Conservation (phyloP, 352 stramenopile genomes). For the Poterioochromonas sp. region DNA sequence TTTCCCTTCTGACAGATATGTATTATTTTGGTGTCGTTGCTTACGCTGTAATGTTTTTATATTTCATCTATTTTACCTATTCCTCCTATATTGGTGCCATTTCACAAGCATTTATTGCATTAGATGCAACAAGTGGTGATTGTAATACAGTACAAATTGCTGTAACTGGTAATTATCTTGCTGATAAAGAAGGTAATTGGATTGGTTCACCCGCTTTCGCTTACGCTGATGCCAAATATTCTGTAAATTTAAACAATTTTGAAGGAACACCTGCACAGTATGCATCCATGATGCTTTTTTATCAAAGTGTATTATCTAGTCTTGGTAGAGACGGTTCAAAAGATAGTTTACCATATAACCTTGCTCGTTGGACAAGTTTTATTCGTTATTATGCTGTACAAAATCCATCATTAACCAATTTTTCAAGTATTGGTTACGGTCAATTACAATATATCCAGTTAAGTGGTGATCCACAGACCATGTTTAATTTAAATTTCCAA, state of each 20-base stretch:
- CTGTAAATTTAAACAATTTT: neutral
- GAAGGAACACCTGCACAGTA: neutral
- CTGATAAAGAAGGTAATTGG: neutral
- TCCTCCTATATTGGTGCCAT: neutral
- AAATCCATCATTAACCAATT: neutral
- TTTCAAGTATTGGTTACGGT: neutral
- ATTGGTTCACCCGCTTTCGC: neutral
- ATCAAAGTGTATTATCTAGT: neutral
- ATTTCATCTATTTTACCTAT: neutral
- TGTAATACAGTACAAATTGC: constrained; percentile 6
- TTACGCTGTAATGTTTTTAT: neutral
- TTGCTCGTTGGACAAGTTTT: neutral
- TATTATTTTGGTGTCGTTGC: constrained; percentile 5
- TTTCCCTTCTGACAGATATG: neutral
- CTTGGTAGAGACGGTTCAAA: neutral
- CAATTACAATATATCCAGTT: constrained; percentile 14
- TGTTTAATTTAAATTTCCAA: neutral
- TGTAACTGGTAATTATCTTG: neutral
- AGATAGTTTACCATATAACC: neutral
- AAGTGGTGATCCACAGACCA: neutral
- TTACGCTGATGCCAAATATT: neutral
- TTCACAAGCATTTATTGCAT: constrained; percentile 5
- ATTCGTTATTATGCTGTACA: neutral
- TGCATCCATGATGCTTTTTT: neutral
- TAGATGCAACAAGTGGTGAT: neutral